Base-by-base conservation (phyloP, 495 filamentous ascomycete species). In the Hyaloscypha finlandica region DNA sequence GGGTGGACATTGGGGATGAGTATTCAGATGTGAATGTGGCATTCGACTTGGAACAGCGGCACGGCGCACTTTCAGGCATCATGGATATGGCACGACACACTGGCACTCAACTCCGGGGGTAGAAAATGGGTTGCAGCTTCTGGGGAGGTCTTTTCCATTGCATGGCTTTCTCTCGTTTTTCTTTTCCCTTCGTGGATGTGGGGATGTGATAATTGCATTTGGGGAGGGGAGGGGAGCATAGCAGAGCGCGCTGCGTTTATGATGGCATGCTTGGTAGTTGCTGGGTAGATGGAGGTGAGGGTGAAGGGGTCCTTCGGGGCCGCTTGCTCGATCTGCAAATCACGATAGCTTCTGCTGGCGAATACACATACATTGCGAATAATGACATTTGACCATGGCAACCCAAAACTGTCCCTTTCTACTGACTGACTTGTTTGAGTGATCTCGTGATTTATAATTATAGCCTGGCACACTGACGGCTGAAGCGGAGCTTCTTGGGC, bases 111-210 rank as follows among this genome's bases (percentile, higher is more conserved):
- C 51, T 54, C 62, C 19, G 33, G 65, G 65, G 66, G 62, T 65
- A 65, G 45, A 64, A 65, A 68, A 68, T 58, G 65, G 66, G 39
- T 52, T 8, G 48, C 71, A 65, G 71, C 68, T 73, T 65, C 68
- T 70, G 71, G 68, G 71, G 71, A 70, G 65, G 71, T 66, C 25
- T 59, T 61, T 66, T 61, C 45, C 0, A 60, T 59, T 63, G 42
- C 59, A 66, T 64, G 62, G 20, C 62, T 71, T 70, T 55, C 30
- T 32, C 51, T 59, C 39, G 19, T 68, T 37, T 68, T 68, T 52
- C 45, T 45, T 48, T 61, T 61, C 37, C 2, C 42, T 1, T 6
- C 14, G 42, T 48, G 16, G 11, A 48, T 48, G 42, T 48, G 42
- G 42, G 42, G 42, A 48, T 48, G 42, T 16, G 16, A 19, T 6